Conservation (phyloP, 1,139 yeast genomes). For the Suhomyces ambrosiae region DNA sequence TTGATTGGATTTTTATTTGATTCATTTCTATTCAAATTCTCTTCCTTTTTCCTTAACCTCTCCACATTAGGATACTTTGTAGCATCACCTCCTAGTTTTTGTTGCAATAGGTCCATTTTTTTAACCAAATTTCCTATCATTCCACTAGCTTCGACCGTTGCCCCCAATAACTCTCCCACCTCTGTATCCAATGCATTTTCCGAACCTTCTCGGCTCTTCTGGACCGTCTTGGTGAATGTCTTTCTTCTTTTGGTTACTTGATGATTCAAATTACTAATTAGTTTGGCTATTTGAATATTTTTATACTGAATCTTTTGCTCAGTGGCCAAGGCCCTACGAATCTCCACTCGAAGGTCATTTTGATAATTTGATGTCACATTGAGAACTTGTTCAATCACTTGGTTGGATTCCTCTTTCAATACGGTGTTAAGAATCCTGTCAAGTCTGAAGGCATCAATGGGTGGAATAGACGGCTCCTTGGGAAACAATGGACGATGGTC, state of each 20-base stretch:
- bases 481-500: slow-evolving; percentile 20
- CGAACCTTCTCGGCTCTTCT: not conserved
- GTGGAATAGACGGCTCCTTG: slow-evolving; percentile 27
- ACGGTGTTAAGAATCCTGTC: slow-evolving; percentile 37
- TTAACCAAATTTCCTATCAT: slow-evolving; percentile 6
- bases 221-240: slow-evolving; percentile 19
- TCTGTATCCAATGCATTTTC: slow-evolving; percentile 16
- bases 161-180: slow-evolving; percentile 15
- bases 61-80: slow-evolving; percentile 25
- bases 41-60: slow-evolving; percentile 7
- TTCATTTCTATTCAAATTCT: too few species aligned
- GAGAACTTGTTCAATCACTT: slow-evolving; percentile 36
- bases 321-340: slow-evolving; percentile 35
- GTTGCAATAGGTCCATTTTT: slow-evolving; percentile 7
- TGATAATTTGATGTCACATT: slow-evolving; percentile 41
- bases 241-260: slow-evolving; percentile 23
- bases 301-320: slow-evolving; percentile 43
- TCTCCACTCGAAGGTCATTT: slow-evolving; percentile 41
- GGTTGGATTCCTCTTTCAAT: slow-evolving; percentile 34
- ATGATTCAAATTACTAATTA: slow-evolving; percentile 26
- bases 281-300: slow-evolving; percentile 36
- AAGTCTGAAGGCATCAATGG: slow-evolving; percentile 42
- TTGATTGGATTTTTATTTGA: too few species aligned
- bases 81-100: slow-evolving; percentile 1
- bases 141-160: slow-evolving; percentile 11